Evolutionary conservation across 164 flowering plant species (phyloP).

Genomic region (Cinnamomum chago): DNA sequence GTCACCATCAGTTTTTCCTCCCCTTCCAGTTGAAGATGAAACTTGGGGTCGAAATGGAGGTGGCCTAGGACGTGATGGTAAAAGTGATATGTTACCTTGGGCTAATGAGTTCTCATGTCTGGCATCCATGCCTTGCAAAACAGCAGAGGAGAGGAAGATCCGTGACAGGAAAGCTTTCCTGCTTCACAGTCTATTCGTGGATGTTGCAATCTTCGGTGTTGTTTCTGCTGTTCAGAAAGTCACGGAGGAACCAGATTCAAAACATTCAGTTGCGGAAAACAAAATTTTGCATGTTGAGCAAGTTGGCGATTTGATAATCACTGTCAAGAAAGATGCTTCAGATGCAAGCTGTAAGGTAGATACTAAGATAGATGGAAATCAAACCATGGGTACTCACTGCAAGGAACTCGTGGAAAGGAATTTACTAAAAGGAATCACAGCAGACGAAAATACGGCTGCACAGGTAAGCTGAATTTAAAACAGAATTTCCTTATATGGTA

Average conservation of each 20-base stretch:
- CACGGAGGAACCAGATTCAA: constrained; percentile 31
- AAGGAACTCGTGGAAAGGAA: constrained; percentile 60
- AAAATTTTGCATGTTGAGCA: constrained; percentile 39
- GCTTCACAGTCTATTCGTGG: constrained; percentile 90
- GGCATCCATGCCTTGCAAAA: constrained; percentile 94
- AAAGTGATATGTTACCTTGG: too few relatives aligned
- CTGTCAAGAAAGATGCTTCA: constrained; percentile 60
- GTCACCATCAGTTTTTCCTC: too few relatives aligned
- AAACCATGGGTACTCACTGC: constrained; percentile 49
- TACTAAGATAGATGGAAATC: constrained; percentile 86
- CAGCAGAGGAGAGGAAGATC: constrained; percentile 85
- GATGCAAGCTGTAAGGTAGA: constrained; percentile 85
- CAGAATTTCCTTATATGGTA: background rate
- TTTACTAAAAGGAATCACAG: constrained; percentile 92
- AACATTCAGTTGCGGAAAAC: constrained; percentile 14
- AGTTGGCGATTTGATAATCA: constrained; percentile 73
- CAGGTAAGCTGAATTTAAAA: constrained; percentile 51
- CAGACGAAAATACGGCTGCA: constrained; percentile 98
- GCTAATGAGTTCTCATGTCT: constrained; percentile 64
- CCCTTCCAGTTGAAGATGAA: too few relatives aligned
- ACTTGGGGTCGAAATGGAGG: too few relatives aligned
- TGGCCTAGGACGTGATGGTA: too few relatives aligned
- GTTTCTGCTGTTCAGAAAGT: constrained; percentile 57
- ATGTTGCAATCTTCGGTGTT: constrained; percentile 87
- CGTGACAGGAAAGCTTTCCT: constrained; percentile 94